Percentiles rank a stretch among this genome's conserved stretches.
phyloP scores from a whole-genome alignment of 495 filamentous ascomycete species.

The Neurospora sp. region DNA sequence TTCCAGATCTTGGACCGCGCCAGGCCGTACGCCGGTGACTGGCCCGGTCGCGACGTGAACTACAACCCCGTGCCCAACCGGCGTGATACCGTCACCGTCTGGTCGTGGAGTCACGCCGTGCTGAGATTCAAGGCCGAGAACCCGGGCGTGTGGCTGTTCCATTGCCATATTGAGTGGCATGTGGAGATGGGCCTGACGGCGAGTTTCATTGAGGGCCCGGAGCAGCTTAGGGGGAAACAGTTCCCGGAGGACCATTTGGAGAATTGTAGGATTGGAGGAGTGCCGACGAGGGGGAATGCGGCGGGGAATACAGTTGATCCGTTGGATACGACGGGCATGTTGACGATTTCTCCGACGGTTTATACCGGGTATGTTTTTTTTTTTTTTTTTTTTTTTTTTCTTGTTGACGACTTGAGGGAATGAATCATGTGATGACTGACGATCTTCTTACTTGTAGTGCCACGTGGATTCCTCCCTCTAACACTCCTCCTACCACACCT shows the following conservation, averaged over 20 bases:
- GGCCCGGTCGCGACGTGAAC: constrained; percentile 27
- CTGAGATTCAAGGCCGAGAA: constrained; percentile 54
- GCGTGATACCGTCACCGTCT: constrained; percentile 48
- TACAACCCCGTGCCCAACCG: constrained; percentile 33
- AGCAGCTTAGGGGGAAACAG: constrained; percentile 43
- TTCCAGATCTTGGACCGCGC: constrained; percentile 61
- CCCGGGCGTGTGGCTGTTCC: constrained; percentile 71
- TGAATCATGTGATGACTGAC: not conserved
- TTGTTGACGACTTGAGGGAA: not conserved
- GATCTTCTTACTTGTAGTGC: not conserved
- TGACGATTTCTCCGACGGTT: constrained; percentile 27
- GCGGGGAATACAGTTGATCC: constrained; percentile 58
- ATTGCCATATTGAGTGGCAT: constrained; percentile 81
- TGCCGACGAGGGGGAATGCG: constrained; percentile 57
- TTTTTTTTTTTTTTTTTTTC: not conserved
- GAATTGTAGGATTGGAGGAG: constrained; percentile 42
- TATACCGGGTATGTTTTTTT: constrained; percentile 30
- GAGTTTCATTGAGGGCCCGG: constrained; percentile 61
- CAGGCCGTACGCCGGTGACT: constrained; percentile 27
- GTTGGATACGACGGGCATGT: constrained; percentile 47
- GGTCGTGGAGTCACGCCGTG: constrained; percentile 44
- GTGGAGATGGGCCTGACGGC: constrained; percentile 61
- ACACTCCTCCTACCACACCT: not conserved
- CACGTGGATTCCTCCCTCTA: not conserved
- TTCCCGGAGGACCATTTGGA: constrained; percentile 55